Evolutionary conservation across 176 grass and related monocot genomes (phyloP).

Genomic region (Bolboschoenus planiculmis): DNA sequence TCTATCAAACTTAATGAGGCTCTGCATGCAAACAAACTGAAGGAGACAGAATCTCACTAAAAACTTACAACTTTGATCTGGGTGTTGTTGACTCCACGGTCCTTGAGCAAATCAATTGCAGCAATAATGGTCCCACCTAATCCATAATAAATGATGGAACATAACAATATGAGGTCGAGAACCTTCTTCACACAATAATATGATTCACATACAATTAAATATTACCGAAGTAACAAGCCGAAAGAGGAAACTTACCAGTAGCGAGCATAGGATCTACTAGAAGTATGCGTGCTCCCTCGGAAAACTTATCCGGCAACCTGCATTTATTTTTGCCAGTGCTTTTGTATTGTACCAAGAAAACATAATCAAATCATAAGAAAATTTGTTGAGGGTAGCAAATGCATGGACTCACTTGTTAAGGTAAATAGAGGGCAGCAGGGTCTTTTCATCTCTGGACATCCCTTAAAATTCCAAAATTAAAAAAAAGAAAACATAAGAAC

Average conservation of each 20-base stretch:
- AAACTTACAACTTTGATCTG: conserved; percentile 63
- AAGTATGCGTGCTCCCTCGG: conserved; percentile 40
- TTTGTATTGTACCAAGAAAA: background rate
- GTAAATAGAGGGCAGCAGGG: conserved; percentile 53
- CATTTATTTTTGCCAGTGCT: conserved; percentile 6
- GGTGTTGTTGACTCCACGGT: conserved; percentile 41
- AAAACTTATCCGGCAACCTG: conserved; percentile 65
- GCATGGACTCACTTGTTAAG: conserved; percentile 55
- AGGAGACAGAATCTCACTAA: background rate
- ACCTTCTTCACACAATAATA: background rate
- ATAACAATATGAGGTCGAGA: background rate
- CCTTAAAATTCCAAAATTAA: conserved; percentile 44
- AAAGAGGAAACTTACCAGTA: conserved; percentile 39
- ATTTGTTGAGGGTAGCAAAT: background rate
- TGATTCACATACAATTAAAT: background rate
- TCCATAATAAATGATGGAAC: background rate
- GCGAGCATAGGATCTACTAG: conserved; percentile 78
- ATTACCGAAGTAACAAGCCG: background rate
- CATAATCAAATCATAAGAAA: background rate
- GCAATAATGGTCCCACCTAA: conserved; percentile 60
- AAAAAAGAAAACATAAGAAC: background rate
- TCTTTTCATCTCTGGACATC: conserved; percentile 62
- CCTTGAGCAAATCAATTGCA: conserved; percentile 55
- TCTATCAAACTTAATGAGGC: background rate
- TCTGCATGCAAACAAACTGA: background rate